Percentiles rank a stretch among this genome's conserved stretches.
phyloP scores from a whole-genome alignment of 2,329 filamentous ascomycete species.

The Pseudopithomyces maydicus region DNA sequence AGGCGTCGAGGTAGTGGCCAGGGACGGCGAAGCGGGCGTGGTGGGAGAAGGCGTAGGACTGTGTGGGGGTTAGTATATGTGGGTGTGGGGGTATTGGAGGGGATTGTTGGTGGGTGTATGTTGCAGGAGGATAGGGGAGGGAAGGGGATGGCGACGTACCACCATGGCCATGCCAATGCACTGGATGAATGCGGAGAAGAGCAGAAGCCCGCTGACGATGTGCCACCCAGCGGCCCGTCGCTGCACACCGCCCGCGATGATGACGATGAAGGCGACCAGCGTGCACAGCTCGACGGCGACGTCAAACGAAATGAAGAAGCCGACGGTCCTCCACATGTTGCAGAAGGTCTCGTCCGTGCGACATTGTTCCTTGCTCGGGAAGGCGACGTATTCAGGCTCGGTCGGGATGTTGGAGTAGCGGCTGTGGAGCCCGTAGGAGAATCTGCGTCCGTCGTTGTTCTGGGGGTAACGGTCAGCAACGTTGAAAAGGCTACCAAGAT shows the following conservation, averaged over 20 bases:
- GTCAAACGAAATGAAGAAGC: slow-evolving; percentile 85
- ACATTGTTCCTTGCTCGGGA: slow-evolving; percentile 71
- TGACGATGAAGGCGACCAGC: slow-evolving; percentile 77
- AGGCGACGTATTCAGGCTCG: slow-evolving; percentile 60
- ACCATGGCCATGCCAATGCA: slow-evolving; percentile 80
- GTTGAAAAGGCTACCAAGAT: not conserved
- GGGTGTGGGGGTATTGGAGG: not conserved
- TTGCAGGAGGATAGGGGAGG: not conserved
- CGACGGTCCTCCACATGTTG: slow-evolving; percentile 86
- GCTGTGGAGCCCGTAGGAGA: slow-evolving; percentile 75
- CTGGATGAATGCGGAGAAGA: slow-evolving; percentile 70
- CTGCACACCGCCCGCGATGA: slow-evolving; percentile 78
- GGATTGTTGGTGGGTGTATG: not conserved
- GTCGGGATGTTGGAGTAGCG: slow-evolving; percentile 75
- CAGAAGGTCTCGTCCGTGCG: slow-evolving; percentile 76
- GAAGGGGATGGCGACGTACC: slow-evolving; percentile 60
- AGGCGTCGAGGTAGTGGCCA: slow-evolving; percentile 80
- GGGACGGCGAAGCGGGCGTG: slow-evolving; percentile 77
- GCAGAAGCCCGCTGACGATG: slow-evolving; percentile 69
- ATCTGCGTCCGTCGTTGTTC: slow-evolving; percentile 38
- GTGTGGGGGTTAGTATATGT: slow-evolving; percentile 14
- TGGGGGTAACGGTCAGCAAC: slow-evolving; percentile 18
- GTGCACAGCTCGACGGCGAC: slow-evolving; percentile 81
- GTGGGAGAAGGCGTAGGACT: slow-evolving; percentile 84
- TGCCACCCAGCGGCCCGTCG: slow-evolving; percentile 85